phyloP scores from a whole-genome alignment of 169 alveolate species.

The Plasmodium gallinaceum region DNA sequence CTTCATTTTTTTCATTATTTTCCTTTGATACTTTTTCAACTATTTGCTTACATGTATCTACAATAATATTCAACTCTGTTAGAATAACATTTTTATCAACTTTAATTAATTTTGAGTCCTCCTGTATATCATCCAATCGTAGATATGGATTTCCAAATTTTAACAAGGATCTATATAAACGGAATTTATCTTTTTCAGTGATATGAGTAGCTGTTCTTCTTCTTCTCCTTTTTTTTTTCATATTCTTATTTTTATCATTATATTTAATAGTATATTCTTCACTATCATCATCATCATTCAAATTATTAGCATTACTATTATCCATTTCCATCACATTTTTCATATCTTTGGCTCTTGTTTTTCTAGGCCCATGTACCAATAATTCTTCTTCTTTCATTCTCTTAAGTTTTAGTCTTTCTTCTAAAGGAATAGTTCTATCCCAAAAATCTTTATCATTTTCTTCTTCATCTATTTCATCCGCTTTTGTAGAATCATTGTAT shows the following conservation, averaged over 20 bases:
- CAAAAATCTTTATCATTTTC: conserved; percentile 92
- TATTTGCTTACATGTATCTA: conserved; percentile 82
- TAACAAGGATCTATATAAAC: conserved; percentile 85
- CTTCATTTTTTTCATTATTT: conserved; percentile 61
- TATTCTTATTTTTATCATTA: conserved; percentile 26
- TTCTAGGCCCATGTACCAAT: conserved; percentile 91
- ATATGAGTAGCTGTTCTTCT: conserved; percentile 81
- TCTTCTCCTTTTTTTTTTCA: conserved; percentile 80
- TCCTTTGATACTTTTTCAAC: conserved; percentile 75
- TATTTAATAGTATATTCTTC: conserved; percentile 68
- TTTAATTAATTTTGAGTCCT: conserved; percentile 85
- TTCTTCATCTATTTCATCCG: conserved; percentile 78
- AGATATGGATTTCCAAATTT: conserved; percentile 89
- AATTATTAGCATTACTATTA: conserved; percentile 9
- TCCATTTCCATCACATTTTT: conserved; percentile 19
- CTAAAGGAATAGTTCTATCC: conserved; percentile 92
- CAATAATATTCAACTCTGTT: conserved; percentile 85
- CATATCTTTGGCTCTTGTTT: conserved; percentile 86
- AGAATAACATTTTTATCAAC: conserved; percentile 86
- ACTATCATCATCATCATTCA: conserved; percentile 60
- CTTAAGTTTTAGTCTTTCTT: conserved; percentile 88
- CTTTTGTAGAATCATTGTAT: conserved; percentile 85
- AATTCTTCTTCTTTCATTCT: conserved; percentile 87
- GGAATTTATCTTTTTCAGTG: conserved; percentile 86
- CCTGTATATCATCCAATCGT: conserved; percentile 87